phyloP scores from a whole-genome alignment of 805 yeast species.

The Candida argentea region DNA sequence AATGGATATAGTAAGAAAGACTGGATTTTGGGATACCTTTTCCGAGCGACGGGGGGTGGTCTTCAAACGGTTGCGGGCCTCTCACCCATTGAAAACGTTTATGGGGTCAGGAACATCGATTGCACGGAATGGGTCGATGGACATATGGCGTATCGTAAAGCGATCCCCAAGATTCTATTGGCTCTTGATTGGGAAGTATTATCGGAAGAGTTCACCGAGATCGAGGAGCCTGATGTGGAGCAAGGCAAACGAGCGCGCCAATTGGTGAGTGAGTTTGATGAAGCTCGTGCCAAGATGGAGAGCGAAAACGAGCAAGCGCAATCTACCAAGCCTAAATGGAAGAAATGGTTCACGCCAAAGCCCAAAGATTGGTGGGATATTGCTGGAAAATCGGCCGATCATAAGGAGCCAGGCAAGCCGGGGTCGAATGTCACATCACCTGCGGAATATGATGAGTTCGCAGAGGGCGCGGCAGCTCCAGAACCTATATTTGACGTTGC shows the following conservation, averaged over 20 bases:
- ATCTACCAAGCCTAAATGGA: slow-evolving; percentile 35
- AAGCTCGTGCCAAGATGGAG: slow-evolving; percentile 59
- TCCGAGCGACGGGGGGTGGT: slow-evolving; percentile 94
- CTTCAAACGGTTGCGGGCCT: slow-evolving; percentile 85
- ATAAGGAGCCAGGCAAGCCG: neutral
- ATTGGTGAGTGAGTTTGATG: slow-evolving; percentile 76
- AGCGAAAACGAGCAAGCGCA: slow-evolving; percentile 25
- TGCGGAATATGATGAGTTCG: slow-evolving; percentile 8
- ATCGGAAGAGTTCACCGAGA: slow-evolving; percentile 87
- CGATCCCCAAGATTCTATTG: slow-evolving; percentile 74
- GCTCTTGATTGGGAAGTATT: slow-evolving; percentile 69
- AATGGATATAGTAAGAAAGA: slow-evolving; percentile 89
- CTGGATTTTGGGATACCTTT: slow-evolving; percentile 92
- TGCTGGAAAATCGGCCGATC: slow-evolving; percentile 16
- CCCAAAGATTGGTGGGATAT: slow-evolving; percentile 53
- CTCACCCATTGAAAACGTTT: slow-evolving; percentile 53
- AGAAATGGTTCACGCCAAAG: slow-evolving; percentile 36
- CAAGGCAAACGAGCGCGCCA: slow-evolving; percentile 74
- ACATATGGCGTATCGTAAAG: slow-evolving; percentile 94
- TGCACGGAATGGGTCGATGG: slow-evolving; percentile 85
- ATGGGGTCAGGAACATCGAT: slow-evolving; percentile 74
- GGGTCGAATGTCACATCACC: neutral
- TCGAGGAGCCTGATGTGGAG: slow-evolving; percentile 93
- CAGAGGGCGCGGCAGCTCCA: slow-evolving; percentile 3
- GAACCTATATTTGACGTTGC: slow-evolving; percentile 34